Evolutionary conservation across 192 early-diverging fungal species (phyloP).

Genomic region (Coemansia javaensis): DNA sequence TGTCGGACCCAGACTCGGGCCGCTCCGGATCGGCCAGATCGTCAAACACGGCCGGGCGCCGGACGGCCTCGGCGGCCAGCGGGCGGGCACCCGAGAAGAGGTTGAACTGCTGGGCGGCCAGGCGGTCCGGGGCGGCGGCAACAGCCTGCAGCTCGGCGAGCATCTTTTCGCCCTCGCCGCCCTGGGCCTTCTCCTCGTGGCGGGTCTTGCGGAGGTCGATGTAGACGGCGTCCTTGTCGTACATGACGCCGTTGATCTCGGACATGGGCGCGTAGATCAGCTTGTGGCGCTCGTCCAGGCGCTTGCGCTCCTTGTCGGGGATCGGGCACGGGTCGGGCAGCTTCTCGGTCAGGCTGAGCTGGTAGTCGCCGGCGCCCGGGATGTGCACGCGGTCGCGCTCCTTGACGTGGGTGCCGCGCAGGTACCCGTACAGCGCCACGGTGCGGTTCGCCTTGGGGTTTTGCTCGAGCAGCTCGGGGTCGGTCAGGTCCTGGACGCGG

Average conservation of each 20-base stretch:
- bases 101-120: conserved; percentile 39
- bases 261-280: conserved; percentile 98
- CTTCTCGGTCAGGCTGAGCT: conserved; percentile 67
- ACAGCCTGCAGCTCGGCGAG: conserved; percentile 90
- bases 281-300: conserved; percentile 89
- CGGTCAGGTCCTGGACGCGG: conserved; percentile 94
- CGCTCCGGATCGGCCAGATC: conserved; percentile 39
- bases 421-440: conserved; percentile 91
- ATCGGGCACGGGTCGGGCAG: conserved; percentile 95
- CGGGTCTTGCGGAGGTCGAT: conserved; percentile 81
- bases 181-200: conserved; percentile 54
- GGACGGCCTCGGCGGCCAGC: conserved; percentile 24
- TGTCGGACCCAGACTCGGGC: conserved; percentile 19
- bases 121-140: conserved; percentile 29
- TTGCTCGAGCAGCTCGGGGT: conserved; percentile 73
- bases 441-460: conserved; percentile 88
- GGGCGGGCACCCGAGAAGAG: conserved; percentile 46
- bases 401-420: conserved; percentile 94
- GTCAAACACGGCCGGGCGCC: conserved; percentile 64
- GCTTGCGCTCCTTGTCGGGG: conserved; percentile 86
- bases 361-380: conserved; percentile 89
- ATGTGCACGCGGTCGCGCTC: conserved; percentile 84
- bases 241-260: conserved; percentile 95
- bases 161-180: conserved; percentile 80
- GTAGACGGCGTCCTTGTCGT: conserved; percentile 99